A percentile compares a stretch with the other conserved stretches of the same genome.
Conservation (phyloP, 169 alveolate genomes). For the Cryptosporidium parvum region DNA sequence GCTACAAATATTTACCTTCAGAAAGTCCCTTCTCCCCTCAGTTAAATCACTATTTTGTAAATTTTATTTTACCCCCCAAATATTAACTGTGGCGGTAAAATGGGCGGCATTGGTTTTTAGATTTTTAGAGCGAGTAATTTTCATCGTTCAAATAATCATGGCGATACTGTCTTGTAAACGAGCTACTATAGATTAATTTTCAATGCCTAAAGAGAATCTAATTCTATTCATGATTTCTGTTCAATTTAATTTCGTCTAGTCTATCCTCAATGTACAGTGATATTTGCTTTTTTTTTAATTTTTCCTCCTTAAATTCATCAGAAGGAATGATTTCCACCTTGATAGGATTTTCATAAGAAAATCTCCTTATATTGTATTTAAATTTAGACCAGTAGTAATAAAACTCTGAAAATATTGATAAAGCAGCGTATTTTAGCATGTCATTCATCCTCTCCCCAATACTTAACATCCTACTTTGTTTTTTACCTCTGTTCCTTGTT, state of each 20-base stretch:
- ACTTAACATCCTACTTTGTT: background rate
- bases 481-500: background rate
- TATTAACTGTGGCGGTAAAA: background rate
- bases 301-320: slow-evolving; percentile 8
- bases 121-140: slow-evolving; percentile 24
- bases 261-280: slow-evolving; percentile 16
- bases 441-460: background rate
- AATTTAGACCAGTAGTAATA: slow-evolving; percentile 43
- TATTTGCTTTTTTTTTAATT: background rate
- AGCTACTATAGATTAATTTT: background rate
- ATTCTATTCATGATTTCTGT: background rate
- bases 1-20: background rate
- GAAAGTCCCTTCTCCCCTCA: slow-evolving; percentile 6
- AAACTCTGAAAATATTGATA: slow-evolving; percentile 34
- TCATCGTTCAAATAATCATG: background rate
- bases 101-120: slow-evolving; percentile 23
- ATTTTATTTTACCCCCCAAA: slow-evolving; percentile 4
- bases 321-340: background rate
- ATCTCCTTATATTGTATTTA: slow-evolving; percentile 1
- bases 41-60: background rate
- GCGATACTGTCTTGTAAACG: background rate
- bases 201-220: background rate
- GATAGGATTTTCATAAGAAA: slow-evolving; percentile 7
- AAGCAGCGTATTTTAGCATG: slow-evolving; percentile 14
- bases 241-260: background rate